Evolutionary conservation across 176 grass and related monocot species (phyloP).

Genomic region (Tillandsia fasciculata): DNA sequence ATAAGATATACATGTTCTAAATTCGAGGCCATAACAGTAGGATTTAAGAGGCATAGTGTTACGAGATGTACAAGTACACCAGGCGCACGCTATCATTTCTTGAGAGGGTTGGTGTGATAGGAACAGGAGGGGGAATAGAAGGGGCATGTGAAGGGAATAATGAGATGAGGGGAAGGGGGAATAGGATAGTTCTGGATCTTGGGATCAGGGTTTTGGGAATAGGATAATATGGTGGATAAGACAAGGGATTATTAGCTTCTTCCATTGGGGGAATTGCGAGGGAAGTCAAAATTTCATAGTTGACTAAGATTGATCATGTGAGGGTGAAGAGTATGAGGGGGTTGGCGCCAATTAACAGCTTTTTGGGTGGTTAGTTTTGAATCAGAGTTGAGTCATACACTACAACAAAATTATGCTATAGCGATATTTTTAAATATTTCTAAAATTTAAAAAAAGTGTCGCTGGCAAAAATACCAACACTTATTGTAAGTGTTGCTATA

Average conservation of each 20-base stretch:
- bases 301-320: background rate
- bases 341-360: conserved; percentile 1
- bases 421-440: no score
- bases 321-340: background rate
- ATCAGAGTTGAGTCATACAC: background rate
- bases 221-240: background rate
- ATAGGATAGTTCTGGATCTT: no score
- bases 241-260: background rate
- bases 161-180: background rate
- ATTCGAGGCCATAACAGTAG: no score
- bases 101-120: no score
- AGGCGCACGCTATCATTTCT: no score
- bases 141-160: conserved; percentile 46
- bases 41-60: no score
- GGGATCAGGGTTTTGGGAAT: background rate
- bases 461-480: no score
- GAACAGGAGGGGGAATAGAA: background rate
- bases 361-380: background rate
- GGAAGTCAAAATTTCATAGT: background rate
- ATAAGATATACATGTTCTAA: no score
- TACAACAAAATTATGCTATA: no score
- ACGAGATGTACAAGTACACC: no score
- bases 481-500: no score
- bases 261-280: background rate
- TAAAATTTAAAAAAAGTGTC: no score